A percentile compares a stretch with the other conserved stretches of the same genome.
Evolutionary conservation across 164 flowering plant genomes (phyloP).

Genomic region (Cinnamomum micranthum): DNA sequence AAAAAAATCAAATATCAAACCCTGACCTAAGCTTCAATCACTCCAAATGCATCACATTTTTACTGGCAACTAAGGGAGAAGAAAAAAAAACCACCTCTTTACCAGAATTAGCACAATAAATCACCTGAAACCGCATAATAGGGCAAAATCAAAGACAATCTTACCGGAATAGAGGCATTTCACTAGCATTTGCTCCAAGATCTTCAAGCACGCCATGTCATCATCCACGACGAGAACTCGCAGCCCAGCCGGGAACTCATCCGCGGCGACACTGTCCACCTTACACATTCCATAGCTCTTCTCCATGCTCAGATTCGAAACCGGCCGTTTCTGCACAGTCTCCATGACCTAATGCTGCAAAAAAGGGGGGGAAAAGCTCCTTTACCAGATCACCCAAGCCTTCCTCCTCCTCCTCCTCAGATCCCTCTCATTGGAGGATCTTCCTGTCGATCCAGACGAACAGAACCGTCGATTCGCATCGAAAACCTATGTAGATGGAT

Average conservation of each 20-base stretch:
- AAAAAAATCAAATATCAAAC: too few relatives aligned
- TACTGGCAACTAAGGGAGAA: not conserved
- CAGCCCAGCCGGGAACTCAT: constrained; percentile 70
- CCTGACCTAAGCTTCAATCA: not conserved
- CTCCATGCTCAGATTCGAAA: constrained; percentile 21
- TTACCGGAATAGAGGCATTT: constrained; percentile 52
- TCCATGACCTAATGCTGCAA: constrained; percentile 21
- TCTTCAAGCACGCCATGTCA: constrained; percentile 49
- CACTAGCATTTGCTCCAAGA: constrained; percentile 71
- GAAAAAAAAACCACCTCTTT: too few relatives aligned
- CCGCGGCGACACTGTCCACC: constrained; percentile 23
- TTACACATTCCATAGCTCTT: constrained; percentile 25
- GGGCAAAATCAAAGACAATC: not conserved
- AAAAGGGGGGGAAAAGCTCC: not conserved
- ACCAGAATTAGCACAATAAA: not conserved
- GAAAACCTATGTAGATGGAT: not conserved
- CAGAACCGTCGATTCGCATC: not conserved
- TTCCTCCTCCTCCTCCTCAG: constrained; percentile 7
- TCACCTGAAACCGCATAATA: not conserved
- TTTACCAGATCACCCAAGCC: constrained; percentile 1
- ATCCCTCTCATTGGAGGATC: not conserved
- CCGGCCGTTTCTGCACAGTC: constrained; percentile 31
- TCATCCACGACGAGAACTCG: constrained; percentile 86
- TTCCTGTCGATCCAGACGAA: not conserved
- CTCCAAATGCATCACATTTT: not conserved